A percentile compares a stretch with the other conserved stretches of the same genome.
Evolutionary conservation across 371 early-diverging fungal species (phyloP).

Genomic region (Haplosporangium sp.): DNA sequence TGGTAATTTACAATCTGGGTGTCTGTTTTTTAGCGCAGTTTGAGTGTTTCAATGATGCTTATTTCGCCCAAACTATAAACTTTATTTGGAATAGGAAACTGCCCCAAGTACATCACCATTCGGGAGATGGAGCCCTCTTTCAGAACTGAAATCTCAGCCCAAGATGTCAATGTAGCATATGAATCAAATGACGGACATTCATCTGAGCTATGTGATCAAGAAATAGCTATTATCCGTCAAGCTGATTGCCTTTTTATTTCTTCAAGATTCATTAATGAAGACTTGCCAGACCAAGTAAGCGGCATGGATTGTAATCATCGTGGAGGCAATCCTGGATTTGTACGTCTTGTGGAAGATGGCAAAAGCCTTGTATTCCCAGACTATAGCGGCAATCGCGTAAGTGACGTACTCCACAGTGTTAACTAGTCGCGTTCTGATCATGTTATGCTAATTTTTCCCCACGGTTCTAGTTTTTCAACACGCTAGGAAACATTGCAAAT

Average conservation of each 20-base stretch:
- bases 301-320: constrained; percentile 55
- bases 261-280: constrained; percentile 42
- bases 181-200: background rate
- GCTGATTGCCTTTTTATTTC: constrained; percentile 45
- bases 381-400: constrained; percentile 51
- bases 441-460: background rate
- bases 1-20: constrained; percentile 14
- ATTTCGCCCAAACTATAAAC: background rate
- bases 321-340: constrained; percentile 50
- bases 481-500: constrained; percentile 36
- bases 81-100: constrained; percentile 24
- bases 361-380: constrained; percentile 36
- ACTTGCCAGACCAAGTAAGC: constrained; percentile 40
- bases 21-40: too few species aligned
- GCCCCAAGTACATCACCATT: constrained; percentile 51
- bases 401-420: background rate
- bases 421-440: background rate
- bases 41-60: too few species aligned
- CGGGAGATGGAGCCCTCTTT: constrained; percentile 19
- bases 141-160: background rate
- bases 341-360: constrained; percentile 14
- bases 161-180: background rate
- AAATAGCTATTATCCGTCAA: constrained; percentile 23
- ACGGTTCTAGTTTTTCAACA: constrained; percentile 40
- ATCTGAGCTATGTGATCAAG: constrained; percentile 14